Conservation (phyloP, 1,284 basidiomycete species). For the Cryptococcus sp. region DNA sequence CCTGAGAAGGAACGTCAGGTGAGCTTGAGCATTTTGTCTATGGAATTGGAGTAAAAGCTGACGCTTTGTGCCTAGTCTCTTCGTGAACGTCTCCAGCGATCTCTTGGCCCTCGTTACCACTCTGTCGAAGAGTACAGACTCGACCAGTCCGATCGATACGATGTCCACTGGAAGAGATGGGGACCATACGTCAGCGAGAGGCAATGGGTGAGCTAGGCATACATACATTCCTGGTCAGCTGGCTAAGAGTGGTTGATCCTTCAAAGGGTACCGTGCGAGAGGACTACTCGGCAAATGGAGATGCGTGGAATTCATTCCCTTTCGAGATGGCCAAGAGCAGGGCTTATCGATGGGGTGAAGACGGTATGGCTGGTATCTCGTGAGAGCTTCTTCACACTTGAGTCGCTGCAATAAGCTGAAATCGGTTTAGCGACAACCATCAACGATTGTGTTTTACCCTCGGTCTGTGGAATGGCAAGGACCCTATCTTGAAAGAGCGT, state of each 20-base stretch:
- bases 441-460: constrained; percentile 87
- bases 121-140: constrained; percentile 59
- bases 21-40: not conserved
- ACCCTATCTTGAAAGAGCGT: constrained; percentile 94
- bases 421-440: constrained; percentile 74
- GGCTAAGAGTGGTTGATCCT: not conserved
- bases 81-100: constrained; percentile 43
- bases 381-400: constrained; percentile 22
- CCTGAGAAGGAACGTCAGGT: constrained; percentile 28
- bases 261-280: constrained; percentile 94
- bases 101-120: constrained; percentile 48
- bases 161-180: constrained; percentile 95
- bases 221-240: not conserved
- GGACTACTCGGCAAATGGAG: constrained; percentile 93
- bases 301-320: constrained; percentile 97
- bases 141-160: constrained; percentile 65
- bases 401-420: not conserved
- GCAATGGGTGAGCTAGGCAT: constrained; percentile 76
- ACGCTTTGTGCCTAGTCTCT: constrained; percentile 33
- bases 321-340: constrained; percentile 92
- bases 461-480: constrained; percentile 92
- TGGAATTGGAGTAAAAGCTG: not conserved
- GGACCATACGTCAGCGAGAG: constrained; percentile 95
- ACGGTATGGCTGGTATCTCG: constrained; percentile 92
- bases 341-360: constrained; percentile 97